phyloP scores from a whole-genome alignment of 2,329 filamentous ascomycete genomes.

The Aspergillus pseudoglaucus region DNA sequence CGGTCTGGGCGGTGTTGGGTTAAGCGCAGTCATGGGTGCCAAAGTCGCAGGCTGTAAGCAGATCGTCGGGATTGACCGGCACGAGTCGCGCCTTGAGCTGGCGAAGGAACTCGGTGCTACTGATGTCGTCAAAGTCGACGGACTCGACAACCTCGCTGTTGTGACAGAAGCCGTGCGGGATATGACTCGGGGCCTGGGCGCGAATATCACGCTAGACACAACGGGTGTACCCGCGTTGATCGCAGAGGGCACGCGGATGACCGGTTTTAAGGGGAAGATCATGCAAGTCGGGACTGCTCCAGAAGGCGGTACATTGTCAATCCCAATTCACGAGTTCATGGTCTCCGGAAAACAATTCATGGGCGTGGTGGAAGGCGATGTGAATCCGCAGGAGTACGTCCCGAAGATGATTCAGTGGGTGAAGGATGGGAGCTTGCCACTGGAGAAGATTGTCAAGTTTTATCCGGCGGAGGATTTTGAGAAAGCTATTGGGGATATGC shows the following conservation, averaged over 20 bases:
- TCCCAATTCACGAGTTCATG: slow-evolving; percentile 44
- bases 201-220: slow-evolving; percentile 45
- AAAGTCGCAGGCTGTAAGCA: slow-evolving; percentile 35
- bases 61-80: slow-evolving; percentile 39
- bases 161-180: background rate
- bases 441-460: slow-evolving; percentile 41
- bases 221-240: slow-evolving; percentile 42
- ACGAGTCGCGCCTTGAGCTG: slow-evolving; percentile 29
- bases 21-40: slow-evolving; percentile 44
- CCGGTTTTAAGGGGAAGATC: slow-evolving; percentile 42
- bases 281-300: slow-evolving; percentile 47
- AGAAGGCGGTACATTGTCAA: slow-evolving; percentile 35
- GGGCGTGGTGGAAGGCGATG: slow-evolving; percentile 44
- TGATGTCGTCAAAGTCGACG: slow-evolving; percentile 20
- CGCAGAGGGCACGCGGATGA: slow-evolving; percentile 37
- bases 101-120: slow-evolving; percentile 38
- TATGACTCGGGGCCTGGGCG: slow-evolving; percentile 33
- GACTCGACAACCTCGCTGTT: background rate
- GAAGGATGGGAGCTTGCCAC: slow-evolving; percentile 41
- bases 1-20: slow-evolving; percentile 43
- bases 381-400: slow-evolving; percentile 34
- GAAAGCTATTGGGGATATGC: slow-evolving; percentile 20
- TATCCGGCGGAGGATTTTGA: slow-evolving; percentile 32
- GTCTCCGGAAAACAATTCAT: slow-evolving; percentile 43
- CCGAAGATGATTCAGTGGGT: slow-evolving; percentile 47